phyloP scores from a whole-genome alignment of 1,284 basidiomycete genomes.

The Tylopilus orsonianus region DNA sequence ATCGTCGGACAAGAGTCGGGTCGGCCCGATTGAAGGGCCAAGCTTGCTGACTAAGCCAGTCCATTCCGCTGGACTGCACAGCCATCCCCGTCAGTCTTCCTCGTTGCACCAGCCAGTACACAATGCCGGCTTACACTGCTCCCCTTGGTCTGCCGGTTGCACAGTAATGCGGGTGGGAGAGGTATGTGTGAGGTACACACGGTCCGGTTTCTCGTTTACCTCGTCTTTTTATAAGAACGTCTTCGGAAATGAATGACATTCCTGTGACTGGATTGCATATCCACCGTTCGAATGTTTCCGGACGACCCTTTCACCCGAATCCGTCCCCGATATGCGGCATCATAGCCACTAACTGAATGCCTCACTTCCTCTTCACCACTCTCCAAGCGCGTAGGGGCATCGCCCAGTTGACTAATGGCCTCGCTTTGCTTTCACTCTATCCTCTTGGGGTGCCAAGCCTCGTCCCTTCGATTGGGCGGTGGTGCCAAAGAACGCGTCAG shows the following conservation, averaged over 20 bases:
- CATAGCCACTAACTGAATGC: constrained; percentile 31
- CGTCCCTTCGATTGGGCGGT: constrained; percentile 18
- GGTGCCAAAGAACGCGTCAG: constrained; percentile 14
- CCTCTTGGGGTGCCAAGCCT: constrained; percentile 26
- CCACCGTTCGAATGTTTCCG: constrained; percentile 26
- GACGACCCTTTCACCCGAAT: constrained; percentile 33
- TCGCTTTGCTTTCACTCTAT: constrained; percentile 18
- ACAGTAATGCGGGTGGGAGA: constrained; percentile 11
- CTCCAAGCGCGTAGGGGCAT: constrained; percentile 29
- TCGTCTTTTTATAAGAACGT: constrained; percentile 32
- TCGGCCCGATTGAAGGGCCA: constrained; percentile 35
- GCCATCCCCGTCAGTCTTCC: constrained; percentile 26
- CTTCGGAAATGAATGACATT: constrained; percentile 37
- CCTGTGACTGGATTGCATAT: constrained; percentile 27
- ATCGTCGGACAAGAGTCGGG: constrained; percentile 36
- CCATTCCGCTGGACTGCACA: constrained; percentile 28
- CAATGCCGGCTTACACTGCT: constrained; percentile 21
- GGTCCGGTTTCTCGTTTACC: constrained; percentile 13
- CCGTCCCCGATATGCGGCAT: constrained; percentile 29
- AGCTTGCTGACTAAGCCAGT: constrained; percentile 34
- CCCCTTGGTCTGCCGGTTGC: constrained; percentile 4
- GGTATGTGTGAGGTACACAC: constrained; percentile 28
- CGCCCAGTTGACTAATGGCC: constrained; percentile 35
- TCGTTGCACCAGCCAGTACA: constrained; percentile 22
- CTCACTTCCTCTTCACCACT: constrained; percentile 19